Evolutionary conservation across 2,329 filamentous ascomycete genomes (phyloP).

Genomic region (Stagonosporopsis cucurbitacearum): DNA sequence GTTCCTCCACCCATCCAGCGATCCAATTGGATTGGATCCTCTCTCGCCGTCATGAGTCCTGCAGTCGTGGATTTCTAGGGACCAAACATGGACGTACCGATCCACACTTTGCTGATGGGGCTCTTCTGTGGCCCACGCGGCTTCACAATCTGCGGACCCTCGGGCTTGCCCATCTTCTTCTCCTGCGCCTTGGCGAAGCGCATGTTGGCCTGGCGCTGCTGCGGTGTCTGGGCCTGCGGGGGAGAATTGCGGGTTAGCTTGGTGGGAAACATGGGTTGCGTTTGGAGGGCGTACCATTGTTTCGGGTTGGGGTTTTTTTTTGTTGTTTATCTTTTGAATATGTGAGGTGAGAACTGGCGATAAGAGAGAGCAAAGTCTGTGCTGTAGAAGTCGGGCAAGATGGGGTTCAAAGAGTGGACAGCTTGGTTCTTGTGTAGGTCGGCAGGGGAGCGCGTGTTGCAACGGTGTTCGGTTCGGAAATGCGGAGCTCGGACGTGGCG

Average conservation of each 20-base stretch:
- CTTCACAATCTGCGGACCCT: constrained; percentile 58
- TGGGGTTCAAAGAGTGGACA: constrained; percentile 6
- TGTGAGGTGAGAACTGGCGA: neutral
- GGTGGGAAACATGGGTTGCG: too few species aligned
- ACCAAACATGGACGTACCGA: constrained; percentile 57
- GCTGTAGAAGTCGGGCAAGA: neutral
- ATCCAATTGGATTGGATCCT: too few species aligned
- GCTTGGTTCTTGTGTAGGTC: too few species aligned
- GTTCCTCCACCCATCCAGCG: too few species aligned
- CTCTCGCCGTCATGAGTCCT: neutral
- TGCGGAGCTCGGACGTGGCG: constrained; percentile 27
- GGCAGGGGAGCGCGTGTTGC: constrained; percentile 30
- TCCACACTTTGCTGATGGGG: constrained; percentile 63
- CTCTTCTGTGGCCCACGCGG: constrained; percentile 55
- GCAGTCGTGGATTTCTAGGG: too few species aligned
- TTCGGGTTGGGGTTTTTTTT: neutral
- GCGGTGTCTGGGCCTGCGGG: constrained; percentile 77
- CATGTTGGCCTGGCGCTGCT: constrained; percentile 81
- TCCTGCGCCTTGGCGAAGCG: constrained; percentile 78
- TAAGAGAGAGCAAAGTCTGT: neutral
- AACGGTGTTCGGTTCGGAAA: constrained; percentile 41
- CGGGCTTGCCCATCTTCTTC: constrained; percentile 72
- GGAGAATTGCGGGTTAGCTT: neutral
- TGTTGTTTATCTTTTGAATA: too few species aligned
- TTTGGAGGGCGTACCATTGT: constrained; percentile 24